Evolutionary conservation across 371 early-diverging fungal genomes (phyloP).

Genomic region (Mucor lusitanicus): DNA sequence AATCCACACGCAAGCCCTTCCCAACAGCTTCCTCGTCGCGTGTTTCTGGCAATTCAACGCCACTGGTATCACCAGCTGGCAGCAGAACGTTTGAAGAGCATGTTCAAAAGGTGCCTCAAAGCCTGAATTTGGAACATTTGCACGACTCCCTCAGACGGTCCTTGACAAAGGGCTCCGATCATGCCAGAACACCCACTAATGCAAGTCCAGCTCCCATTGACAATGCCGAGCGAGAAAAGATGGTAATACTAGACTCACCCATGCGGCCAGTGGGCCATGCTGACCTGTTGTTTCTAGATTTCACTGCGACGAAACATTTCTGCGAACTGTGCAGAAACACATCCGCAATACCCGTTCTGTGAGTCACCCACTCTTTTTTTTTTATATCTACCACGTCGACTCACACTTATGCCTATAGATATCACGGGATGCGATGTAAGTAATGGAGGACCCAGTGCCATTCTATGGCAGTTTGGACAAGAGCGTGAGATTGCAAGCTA

Average conservation of each 20-base stretch:
- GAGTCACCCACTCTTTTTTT: conserved; percentile 14
- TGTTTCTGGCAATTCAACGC: conserved; percentile 19
- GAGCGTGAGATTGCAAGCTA: conserved; percentile 59
- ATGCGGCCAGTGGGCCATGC: too few relatives aligned
- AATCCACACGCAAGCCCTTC: not conserved
- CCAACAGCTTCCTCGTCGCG: conserved; percentile 4
- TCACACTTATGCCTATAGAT: conserved; percentile 21
- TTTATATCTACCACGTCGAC: too few relatives aligned
- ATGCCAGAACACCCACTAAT: conserved; percentile 13
- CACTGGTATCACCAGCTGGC: conserved; percentile 35
- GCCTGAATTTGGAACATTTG: conserved; percentile 42
- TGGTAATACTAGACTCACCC: conserved; percentile 18
- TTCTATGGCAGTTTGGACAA: conserved; percentile 67
- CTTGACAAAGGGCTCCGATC: conserved; percentile 28
- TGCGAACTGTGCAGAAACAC: conserved; percentile 57
- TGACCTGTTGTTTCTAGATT: conserved; percentile 23
- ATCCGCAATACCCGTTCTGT: conserved; percentile 63
- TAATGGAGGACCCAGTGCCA: conserved; percentile 50
- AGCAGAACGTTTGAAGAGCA: conserved; percentile 25
- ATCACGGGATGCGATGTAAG: conserved; percentile 58
- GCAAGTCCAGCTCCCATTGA: conserved; percentile 33
- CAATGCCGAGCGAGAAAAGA: conserved; percentile 30
- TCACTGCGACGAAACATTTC: conserved; percentile 32
- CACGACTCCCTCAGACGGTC: conserved; percentile 47
- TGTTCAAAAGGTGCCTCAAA: conserved; percentile 18